phyloP scores from a whole-genome alignment of 345 rosid species.

The Citrus australasica region DNA sequence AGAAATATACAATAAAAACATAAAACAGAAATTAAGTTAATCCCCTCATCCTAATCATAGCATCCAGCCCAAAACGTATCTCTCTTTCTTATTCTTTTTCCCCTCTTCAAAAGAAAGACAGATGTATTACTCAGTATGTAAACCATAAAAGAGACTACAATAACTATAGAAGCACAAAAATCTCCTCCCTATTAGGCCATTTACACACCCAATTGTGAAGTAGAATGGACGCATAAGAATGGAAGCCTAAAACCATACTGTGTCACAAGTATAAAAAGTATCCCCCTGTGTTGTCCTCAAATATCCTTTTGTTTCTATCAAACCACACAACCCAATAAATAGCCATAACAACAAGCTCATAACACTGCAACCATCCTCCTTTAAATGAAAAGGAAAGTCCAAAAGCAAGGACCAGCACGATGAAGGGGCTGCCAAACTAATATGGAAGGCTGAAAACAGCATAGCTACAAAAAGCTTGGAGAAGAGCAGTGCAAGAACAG shows the following conservation, averaged over 20 bases:
- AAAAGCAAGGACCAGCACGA: background rate
- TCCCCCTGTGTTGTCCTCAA: background rate
- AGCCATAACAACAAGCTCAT: background rate
- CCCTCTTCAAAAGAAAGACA: background rate
- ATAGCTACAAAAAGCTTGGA: background rate
- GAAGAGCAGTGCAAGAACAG: background rate
- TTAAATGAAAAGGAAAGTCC: background rate
- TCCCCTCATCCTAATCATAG: background rate
- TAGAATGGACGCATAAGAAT: background rate
- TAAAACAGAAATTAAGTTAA: background rate
- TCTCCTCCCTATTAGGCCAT: background rate
- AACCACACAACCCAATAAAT: background rate
- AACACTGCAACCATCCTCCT: background rate
- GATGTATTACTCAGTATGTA: background rate
- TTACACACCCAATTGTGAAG: background rate
- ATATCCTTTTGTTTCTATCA: background rate
- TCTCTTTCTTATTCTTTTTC: background rate
- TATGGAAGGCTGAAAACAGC: background rate
- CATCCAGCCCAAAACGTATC: background rate
- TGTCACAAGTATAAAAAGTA: background rate
- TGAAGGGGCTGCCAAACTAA: background rate
- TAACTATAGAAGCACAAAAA: background rate
- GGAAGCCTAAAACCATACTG: background rate
- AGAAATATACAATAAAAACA: background rate
- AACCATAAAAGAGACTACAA: background rate